Base-by-base conservation (phyloP, 768 basidiomycete genomes). In the Amanita subjunquillea region DNA sequence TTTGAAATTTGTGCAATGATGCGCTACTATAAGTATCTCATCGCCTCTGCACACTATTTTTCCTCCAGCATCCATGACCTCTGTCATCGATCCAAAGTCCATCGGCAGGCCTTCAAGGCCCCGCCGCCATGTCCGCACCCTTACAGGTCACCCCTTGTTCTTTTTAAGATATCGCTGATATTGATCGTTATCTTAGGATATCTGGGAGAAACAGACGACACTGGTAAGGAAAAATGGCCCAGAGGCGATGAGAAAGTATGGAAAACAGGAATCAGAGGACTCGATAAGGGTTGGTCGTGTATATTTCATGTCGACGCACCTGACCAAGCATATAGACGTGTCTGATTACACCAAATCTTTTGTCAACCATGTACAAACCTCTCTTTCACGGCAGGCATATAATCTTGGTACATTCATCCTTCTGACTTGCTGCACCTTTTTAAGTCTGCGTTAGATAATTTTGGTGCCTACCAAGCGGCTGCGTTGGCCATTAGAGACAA, bases 401-500 rank as follows among this genome's bases (percentile, higher is more conserved):
- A 98, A 91, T 65, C 73, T 95, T 48, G 84, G 85, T 72, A 64
- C 25, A 34, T 32, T 23, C 54, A 34, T 25, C 49, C 39, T 32
- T 42, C 38, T 49, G 48, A 15, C 42, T 37, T 38, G 37, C 39
- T 50, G 6, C 27, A 29, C 6, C 25, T 39, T 46, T 57, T 42
- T 48, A 20, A 49, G 48, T 49, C 29, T n/a, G 40, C 20, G 12
- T 10, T 53, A 79, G 86, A 89, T 64, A 70, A 87, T 65, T 69
- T 91, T 34, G 89, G 91, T 43, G 89, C 91, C 37, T 97, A 96
- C 71, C 91, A 95, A 65, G 93, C 93, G 3, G 79, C 89, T 13
- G 92, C 95, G 3, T 69, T 95, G 34, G 84, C 90, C 42, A 87
- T 87, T 47, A 78, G 93, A 53, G 94, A 98, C 67, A 83, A 90